phyloP scores from a whole-genome alignment of 139 green algal genomes.

The Chlorokybus atmophyticus region DNA sequence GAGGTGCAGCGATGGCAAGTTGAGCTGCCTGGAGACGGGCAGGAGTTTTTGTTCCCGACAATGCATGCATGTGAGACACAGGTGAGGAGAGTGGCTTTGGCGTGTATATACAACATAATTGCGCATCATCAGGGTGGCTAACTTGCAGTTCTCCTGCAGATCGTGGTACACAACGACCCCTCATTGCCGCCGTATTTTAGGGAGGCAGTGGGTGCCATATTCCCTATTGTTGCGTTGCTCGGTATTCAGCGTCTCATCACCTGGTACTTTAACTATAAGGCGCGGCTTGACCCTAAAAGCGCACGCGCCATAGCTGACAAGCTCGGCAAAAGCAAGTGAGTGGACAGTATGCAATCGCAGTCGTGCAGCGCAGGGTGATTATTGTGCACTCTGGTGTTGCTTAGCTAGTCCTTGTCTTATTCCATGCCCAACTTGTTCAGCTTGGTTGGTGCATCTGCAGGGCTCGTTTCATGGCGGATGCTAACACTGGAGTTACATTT shows the following conservation, averaged over 20 bases:
- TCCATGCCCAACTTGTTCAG: too few species aligned
- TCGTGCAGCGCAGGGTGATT: too few species aligned
- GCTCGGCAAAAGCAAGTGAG: conserved; percentile 1
- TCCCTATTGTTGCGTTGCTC: neutral
- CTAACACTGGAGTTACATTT: conserved; percentile 29
- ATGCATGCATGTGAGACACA: neutral
- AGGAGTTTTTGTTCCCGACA: neutral
- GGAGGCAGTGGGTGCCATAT: neutral
- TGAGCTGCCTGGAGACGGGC: neutral
- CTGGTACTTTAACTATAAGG: neutral
- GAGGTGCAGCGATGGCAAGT: neutral
- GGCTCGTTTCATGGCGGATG: conserved; percentile 7
- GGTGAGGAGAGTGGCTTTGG: too few species aligned
- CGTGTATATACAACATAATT: too few species aligned
- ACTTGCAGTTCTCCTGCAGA: too few species aligned
- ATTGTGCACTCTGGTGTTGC: too few species aligned
- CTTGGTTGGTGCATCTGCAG: neutral
- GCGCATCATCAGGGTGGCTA: too few species aligned
- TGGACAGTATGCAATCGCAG: too few species aligned
- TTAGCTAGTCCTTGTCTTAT: too few species aligned
- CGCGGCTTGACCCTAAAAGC: neutral
- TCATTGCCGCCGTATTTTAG: neutral
- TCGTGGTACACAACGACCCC: neutral
- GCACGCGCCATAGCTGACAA: neutral
- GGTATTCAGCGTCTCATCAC: neutral